A percentile compares a stretch with the other conserved stretches of the same genome.
Evolutionary conservation across 352 stramenopile species (phyloP).

Genomic region (Phytopythium boreale): DNA sequence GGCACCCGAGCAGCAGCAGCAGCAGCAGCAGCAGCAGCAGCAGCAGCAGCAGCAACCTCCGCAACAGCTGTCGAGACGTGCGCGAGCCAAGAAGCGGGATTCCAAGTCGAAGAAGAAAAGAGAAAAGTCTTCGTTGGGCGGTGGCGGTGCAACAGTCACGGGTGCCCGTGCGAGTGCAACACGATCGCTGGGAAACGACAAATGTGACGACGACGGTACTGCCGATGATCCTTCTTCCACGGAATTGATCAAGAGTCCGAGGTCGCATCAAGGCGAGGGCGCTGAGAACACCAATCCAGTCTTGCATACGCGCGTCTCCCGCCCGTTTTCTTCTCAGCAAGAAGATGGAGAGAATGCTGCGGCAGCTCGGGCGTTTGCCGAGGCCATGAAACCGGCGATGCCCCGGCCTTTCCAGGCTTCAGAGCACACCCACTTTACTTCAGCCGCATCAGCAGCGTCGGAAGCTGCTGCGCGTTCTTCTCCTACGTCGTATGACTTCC

Average conservation of each 20-base stretch:
- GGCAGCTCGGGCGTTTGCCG: neutral
- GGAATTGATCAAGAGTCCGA: neutral
- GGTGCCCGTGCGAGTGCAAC: neutral
- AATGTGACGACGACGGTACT: neutral
- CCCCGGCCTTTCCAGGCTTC: neutral
- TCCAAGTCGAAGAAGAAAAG: slow-evolving; percentile 6
- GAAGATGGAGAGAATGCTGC: slow-evolving; percentile 1
- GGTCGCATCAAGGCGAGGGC: neutral
- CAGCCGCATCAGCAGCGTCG: slow-evolving; percentile 9
- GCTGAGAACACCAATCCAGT: neutral
- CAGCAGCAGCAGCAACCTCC: neutral
- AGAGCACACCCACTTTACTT: slow-evolving; percentile 16
- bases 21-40: neutral
- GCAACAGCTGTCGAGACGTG: neutral
- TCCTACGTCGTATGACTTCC: slow-evolving; percentile 25
- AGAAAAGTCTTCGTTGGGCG: neutral
- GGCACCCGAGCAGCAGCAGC: neutral
- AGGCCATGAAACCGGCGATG: slow-evolving; percentile 3
- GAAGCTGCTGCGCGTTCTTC: slow-evolving; percentile 11
- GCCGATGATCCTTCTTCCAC: neutral
- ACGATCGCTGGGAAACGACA: neutral
- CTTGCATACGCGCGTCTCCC: neutral
- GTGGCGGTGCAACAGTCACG: neutral
- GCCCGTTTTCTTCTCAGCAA: neutral
- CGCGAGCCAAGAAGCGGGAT: neutral